Percentiles rank a stretch among this genome's conserved stretches.
These are phyloP conservation scores for Plasmodium cynomolgi DNA, from an alignment of 169 alveolate species.

Conservation along the genomic window DNA sequence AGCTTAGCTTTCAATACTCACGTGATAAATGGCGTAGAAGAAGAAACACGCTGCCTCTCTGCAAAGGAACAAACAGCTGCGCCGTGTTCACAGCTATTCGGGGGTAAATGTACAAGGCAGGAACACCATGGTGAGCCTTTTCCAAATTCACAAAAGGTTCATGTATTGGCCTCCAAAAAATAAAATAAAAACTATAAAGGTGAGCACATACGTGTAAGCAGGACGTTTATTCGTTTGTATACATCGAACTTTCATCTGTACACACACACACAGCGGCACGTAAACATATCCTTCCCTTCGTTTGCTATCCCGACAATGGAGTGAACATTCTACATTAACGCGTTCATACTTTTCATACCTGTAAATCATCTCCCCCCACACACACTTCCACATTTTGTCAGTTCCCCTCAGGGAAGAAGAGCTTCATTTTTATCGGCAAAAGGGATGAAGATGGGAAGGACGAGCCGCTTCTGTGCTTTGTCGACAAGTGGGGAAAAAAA, in stretches of 20 bases:
- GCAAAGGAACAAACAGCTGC: background rate
- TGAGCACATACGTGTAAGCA: background rate
- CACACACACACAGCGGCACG: background rate
- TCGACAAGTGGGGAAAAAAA: conserved; percentile 76
- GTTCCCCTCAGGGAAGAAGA: conserved; percentile 86
- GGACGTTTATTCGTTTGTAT: background rate
- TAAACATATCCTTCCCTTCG: background rate
- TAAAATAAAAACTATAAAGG: conserved; percentile 71
- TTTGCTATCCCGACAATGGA: background rate
- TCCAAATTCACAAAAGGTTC: conserved; percentile 64
- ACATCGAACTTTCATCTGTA: background rate
- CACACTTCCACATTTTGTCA: conserved; percentile 1
- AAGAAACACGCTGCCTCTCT: background rate
- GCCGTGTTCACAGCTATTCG: background rate
- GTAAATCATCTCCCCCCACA: background rate
- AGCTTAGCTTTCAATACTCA: background rate
- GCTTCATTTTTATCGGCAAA: conserved; percentile 84
- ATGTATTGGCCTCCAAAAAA: conserved; percentile 86
- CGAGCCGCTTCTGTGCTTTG: conserved; percentile 85
- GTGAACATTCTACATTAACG: background rate
- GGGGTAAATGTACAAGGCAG: background rate
- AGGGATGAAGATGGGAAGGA: conserved; percentile 87
- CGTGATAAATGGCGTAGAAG: background rate
- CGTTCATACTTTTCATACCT: background rate
- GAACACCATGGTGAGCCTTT: conserved; percentile 22